Evolutionary conservation across 805 yeast species (phyloP).

Genomic region (Candida sanyiensis): DNA sequence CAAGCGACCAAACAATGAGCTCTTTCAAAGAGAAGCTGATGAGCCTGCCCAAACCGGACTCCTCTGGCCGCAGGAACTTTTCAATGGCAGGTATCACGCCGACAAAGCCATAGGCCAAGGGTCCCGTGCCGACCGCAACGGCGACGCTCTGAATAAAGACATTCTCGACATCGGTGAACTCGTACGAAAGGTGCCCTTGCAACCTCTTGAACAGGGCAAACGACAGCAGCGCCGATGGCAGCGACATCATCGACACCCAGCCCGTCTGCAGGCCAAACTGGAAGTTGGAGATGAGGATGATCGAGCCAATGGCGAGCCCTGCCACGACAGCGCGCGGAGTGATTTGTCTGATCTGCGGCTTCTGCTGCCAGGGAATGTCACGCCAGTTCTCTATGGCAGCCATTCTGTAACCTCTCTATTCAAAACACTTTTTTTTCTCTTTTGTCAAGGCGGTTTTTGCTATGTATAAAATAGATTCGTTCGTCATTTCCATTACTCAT

Average conservation of each 20-base stretch:
- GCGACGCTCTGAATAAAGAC: conserved; percentile 89
- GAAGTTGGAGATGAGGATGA: conserved; percentile 83
- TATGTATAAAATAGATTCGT: background rate
- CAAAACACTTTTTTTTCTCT: no score
- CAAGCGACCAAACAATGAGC: conserved; percentile 74
- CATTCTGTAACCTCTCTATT: no score
- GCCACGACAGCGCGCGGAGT: conserved; percentile 69
- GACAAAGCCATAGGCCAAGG: conserved; percentile 88
- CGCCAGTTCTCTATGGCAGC: conserved; percentile 16
- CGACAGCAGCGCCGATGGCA: conserved; percentile 87
- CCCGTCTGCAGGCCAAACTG: conserved; percentile 97
- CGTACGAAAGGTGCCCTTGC: conserved; percentile 31
- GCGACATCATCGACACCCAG: conserved; percentile 99
- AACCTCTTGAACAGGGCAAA: conserved; percentile 72
- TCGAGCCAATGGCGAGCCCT: conserved; percentile 80
- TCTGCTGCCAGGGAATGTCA: conserved; percentile 26
- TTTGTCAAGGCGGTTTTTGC: no score
- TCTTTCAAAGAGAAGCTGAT: conserved; percentile 40
- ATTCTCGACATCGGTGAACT: conserved; percentile 86
- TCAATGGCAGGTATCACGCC: conserved; percentile 97
- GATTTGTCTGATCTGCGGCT: conserved; percentile 55
- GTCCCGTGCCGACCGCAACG: conserved; percentile 97
- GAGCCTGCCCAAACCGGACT: conserved; percentile 52
- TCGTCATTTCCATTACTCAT: background rate
- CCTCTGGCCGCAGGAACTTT: conserved; percentile 72